These are phyloP conservation scores for Rhizopogon vesiculosus DNA, from an alignment of 768 basidiomycete species.

Conservation along the genomic window DNA sequence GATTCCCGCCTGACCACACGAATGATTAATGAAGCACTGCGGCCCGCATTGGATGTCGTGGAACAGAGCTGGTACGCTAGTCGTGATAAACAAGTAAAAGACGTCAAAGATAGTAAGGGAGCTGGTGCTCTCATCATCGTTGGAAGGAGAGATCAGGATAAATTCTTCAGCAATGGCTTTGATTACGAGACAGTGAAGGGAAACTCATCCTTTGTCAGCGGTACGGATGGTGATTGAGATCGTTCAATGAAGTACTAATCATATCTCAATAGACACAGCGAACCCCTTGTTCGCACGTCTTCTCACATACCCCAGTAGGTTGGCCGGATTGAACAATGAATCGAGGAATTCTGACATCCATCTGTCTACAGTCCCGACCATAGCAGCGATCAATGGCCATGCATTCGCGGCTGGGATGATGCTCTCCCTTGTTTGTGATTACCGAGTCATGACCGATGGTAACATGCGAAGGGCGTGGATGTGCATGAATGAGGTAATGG, in stretches of 20 bases:
- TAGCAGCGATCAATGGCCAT: constrained; percentile 81
- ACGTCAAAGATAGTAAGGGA: constrained; percentile 33
- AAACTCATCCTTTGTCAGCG: constrained; percentile 61
- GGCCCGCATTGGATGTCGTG: constrained; percentile 67
- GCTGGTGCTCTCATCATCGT: constrained; percentile 74
- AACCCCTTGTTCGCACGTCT: constrained; percentile 69
- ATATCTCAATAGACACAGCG: constrained; percentile 49
- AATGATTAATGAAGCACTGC: constrained; percentile 55
- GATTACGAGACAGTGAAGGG: constrained; percentile 49
- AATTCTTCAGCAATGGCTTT: constrained; percentile 87
- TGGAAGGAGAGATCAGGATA: constrained; percentile 71
- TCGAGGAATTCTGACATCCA: neutral
- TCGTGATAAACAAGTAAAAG: constrained; percentile 34
- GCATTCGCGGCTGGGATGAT: constrained; percentile 84
- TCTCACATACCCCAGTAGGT: constrained; percentile 72
- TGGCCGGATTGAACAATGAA: neutral
- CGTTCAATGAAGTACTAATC: neutral
- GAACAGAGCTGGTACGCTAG: constrained; percentile 66
- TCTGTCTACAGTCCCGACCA: constrained; percentile 56
- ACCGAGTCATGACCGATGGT: constrained; percentile 84
- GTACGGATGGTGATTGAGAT: constrained; percentile 30
- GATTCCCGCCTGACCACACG: constrained; percentile 65
- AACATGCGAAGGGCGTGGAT: constrained; percentile 75
- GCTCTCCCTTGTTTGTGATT: constrained; percentile 79
- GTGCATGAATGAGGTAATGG: constrained; percentile 84